Conservation (phyloP, 2,329 filamentous ascomycete genomes). For the Pestalotiopsis fici region DNA sequence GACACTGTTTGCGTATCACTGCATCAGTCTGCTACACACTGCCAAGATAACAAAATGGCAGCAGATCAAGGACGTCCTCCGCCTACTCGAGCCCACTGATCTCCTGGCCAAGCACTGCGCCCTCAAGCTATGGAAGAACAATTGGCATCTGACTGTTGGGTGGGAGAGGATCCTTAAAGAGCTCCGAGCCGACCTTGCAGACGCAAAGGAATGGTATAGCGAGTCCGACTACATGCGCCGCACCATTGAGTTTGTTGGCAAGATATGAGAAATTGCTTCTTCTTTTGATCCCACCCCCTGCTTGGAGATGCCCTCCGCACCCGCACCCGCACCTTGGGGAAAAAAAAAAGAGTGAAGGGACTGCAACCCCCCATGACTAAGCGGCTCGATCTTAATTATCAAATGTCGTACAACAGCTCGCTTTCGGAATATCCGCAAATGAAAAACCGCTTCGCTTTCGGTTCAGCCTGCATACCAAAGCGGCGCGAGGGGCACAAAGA, state of each 20-base stretch:
- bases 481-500: too few relatives aligned
- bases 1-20: background rate
- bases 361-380: too few relatives aligned
- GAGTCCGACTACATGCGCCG: background rate
- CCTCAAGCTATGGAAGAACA: background rate
- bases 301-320: too few relatives aligned
- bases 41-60: background rate
- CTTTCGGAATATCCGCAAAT: too few relatives aligned
- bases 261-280: background rate
- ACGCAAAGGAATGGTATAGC: background rate
- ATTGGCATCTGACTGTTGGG: background rate
- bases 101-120: background rate
- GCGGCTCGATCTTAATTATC: too few relatives aligned
- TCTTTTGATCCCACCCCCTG: too few relatives aligned
- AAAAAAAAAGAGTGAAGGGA: background rate
- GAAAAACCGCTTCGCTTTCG: too few relatives aligned
- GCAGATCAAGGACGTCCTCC: background rate
- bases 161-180: background rate
- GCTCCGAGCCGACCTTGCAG: background rate
- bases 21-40: background rate
- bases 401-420: too few relatives aligned
- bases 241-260: background rate
- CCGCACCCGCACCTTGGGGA: too few relatives aligned
- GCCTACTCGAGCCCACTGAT: background rate
- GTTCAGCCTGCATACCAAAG: too few relatives aligned